These are phyloP conservation scores for Sordariomycetes sp. DNA, from an alignment of 2,329 filamentous ascomycete genomes.

Conservation along the genomic window DNA sequence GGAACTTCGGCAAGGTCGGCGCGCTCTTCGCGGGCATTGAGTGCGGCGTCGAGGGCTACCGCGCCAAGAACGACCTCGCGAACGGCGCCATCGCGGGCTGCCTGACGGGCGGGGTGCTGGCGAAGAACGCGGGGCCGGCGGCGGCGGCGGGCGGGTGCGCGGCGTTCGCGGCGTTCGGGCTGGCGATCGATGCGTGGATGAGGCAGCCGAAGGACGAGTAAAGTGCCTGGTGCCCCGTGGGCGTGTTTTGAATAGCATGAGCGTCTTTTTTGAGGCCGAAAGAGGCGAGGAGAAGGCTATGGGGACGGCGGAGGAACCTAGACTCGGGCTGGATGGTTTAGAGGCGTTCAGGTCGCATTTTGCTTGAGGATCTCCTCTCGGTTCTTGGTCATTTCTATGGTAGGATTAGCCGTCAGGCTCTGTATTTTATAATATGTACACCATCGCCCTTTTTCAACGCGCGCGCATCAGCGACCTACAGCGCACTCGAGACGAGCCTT, in stretches of 20 bases:
- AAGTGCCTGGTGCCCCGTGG: neutral
- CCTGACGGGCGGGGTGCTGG: constrained; percentile 80
- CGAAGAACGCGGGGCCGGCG: constrained; percentile 78
- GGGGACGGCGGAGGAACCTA: neutral
- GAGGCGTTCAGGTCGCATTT: neutral
- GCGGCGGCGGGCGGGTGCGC: constrained; percentile 80
- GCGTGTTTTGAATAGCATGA: neutral
- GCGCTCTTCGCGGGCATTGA: constrained; percentile 87
- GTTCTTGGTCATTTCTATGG: neutral
- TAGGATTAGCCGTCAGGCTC: neutral
- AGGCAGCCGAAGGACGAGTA: constrained; percentile 58
- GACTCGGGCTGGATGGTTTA: neutral
- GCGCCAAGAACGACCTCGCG: constrained; percentile 85
- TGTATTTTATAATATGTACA: neutral
- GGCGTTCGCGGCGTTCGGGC: constrained; percentile 87
- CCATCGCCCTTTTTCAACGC: neutral
- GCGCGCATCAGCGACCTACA: neutral
- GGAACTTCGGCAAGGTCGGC: constrained; percentile 92
- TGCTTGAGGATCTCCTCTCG: neutral
- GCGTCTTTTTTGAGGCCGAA: neutral
- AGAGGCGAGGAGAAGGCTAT: neutral
- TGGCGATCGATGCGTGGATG: constrained; percentile 90
- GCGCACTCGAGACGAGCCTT: too few relatives aligned
- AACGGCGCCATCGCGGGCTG: constrained; percentile 87
- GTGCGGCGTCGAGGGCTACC: constrained; percentile 85